phyloP scores from a whole-genome alignment of 148 eudicot species.

The Linanthus parryae region DNA sequence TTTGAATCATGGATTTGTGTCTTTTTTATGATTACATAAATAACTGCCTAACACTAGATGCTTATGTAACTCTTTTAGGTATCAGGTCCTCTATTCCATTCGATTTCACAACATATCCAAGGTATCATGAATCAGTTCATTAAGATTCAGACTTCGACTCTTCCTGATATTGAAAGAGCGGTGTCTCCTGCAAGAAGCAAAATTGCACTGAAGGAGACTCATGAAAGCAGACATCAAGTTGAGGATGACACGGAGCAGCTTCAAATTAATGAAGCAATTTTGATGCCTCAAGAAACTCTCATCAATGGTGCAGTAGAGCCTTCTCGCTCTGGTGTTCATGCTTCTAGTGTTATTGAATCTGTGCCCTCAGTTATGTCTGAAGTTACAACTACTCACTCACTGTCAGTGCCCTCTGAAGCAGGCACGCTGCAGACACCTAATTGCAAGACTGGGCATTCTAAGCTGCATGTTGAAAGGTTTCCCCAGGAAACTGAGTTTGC shows the following conservation, averaged over 20 bases:
- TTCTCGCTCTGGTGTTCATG: constrained; percentile 13
- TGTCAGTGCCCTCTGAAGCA: constrained; percentile 18
- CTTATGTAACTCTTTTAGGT: constrained; percentile 28
- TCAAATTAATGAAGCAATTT: constrained; percentile 17
- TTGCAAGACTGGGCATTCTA: constrained; percentile 12
- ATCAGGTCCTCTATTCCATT: constrained; percentile 23
- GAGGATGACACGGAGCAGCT: constrained; percentile 11
- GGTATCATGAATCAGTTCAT: constrained; percentile 18
- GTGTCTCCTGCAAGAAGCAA: constrained; percentile 14
- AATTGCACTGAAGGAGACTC: constrained; percentile 17
- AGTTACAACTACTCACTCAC: constrained; percentile 16
- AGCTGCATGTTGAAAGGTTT: constrained; percentile 12
- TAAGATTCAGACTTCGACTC: constrained; percentile 13
- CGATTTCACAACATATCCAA: constrained; percentile 23
- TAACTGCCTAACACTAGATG: constrained; percentile 15
- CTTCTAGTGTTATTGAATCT: constrained; percentile 20
- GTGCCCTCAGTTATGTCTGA: constrained; percentile 18
- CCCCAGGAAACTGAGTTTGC: constrained; percentile 26
- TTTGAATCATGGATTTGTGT: no score
- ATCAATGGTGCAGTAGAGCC: constrained; percentile 10
- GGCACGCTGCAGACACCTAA: constrained; percentile 15
- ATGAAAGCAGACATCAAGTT: constrained; percentile 12
- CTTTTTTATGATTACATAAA: no score
- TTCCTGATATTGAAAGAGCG: constrained; percentile 16
- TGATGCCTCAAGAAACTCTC: constrained; percentile 24